Evolutionary conservation across 805 yeast species (phyloP), one percentile per base, ranked within the genome.

Genomic region (Myxozyma melibiosi): DNA sequence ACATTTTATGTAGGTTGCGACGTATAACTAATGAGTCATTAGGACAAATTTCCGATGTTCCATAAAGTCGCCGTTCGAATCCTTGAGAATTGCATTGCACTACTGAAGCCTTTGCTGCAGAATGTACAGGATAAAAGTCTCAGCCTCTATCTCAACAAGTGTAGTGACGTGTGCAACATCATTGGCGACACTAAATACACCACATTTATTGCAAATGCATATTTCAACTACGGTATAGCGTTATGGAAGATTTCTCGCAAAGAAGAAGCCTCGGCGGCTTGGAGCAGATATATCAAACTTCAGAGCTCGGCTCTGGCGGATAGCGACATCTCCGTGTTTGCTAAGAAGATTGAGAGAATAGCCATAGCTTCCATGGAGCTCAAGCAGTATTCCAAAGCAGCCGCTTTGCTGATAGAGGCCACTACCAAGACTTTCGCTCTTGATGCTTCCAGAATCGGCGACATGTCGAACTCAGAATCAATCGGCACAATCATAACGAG

Each of bases 271-370:
- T 9, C 49, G 25, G n/a, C 4, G 5, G 37, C 55, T 7, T 59
- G 63, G 63, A 42, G 38, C 13, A 22, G n/a, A 2, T 50, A 62
- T 2, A 27, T 58, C 16, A 41, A 30, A 3, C 22, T 55, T 5
- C 57, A 58, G 16, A 27, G 57, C 7, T 49, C 31, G n/a, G 20
- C n/a, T 9, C 24, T 35, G 13, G 31, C 7, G 22, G 11, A 22
- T 6, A 16, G 35, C 9, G 35, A 38, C 25, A 7, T 9, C 24
- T 14, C 45, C 9, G 8, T 30, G 2, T 39, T 55, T 4, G 48
- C 40, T 4, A 58, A 51, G 44, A 58, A 58, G 56, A 48, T 58
- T 5, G 63, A 60, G 28, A 30, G 62, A 3, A 43, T 60, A 30
- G 58, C 53, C 3, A 24, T 56, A 4, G 63, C 63, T 1, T 37